Evolutionary conservation across 768 basidiomycete genomes (phyloP).

Genomic region (Leucogyrophana mollusca): DNA sequence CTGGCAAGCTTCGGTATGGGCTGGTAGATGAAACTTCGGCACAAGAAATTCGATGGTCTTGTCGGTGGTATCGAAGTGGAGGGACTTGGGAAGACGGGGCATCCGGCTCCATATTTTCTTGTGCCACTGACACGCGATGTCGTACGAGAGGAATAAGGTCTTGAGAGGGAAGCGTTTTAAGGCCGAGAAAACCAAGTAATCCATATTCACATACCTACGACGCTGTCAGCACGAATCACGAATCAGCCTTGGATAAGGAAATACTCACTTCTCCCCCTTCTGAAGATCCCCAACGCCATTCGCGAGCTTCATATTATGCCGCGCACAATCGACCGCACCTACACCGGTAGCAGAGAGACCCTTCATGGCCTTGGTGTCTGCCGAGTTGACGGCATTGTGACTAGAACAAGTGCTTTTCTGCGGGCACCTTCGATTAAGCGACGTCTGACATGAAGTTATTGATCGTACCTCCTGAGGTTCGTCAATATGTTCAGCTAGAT

Average conservation of each 20-base stretch:
- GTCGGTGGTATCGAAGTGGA: background rate
- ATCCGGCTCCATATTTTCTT: slow-evolving; percentile 1
- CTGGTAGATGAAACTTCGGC: slow-evolving; percentile 38
- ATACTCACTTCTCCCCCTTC: slow-evolving; percentile 21
- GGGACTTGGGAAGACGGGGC: background rate
- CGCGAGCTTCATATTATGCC: slow-evolving; percentile 12
- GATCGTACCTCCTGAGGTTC: too few species aligned
- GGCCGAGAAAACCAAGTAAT: slow-evolving; percentile 7
- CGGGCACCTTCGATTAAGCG: too few species aligned
- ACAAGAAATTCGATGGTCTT: slow-evolving; percentile 16
- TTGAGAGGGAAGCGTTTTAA: background rate
- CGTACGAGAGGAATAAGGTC: slow-evolving; percentile 5
- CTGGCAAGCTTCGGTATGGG: slow-evolving; percentile 30
- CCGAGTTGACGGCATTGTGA: background rate
- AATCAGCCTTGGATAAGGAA: background rate
- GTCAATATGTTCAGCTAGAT: too few species aligned
- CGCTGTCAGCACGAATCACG: too few species aligned
- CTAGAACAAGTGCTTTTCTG: slow-evolving; percentile 1
- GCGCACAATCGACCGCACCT: slow-evolving; percentile 15
- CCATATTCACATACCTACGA: slow-evolving; percentile 12
- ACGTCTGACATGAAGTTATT: too few species aligned
- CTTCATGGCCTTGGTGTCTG: slow-evolving; percentile 12
- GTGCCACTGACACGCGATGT: slow-evolving; percentile 26
- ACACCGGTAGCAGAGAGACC: slow-evolving; percentile 20
- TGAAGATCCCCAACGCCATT: slow-evolving; percentile 25